Base-by-base conservation (phyloP, 2,329 filamentous ascomycete genomes). In the Dothiorella sarmentorum region DNA sequence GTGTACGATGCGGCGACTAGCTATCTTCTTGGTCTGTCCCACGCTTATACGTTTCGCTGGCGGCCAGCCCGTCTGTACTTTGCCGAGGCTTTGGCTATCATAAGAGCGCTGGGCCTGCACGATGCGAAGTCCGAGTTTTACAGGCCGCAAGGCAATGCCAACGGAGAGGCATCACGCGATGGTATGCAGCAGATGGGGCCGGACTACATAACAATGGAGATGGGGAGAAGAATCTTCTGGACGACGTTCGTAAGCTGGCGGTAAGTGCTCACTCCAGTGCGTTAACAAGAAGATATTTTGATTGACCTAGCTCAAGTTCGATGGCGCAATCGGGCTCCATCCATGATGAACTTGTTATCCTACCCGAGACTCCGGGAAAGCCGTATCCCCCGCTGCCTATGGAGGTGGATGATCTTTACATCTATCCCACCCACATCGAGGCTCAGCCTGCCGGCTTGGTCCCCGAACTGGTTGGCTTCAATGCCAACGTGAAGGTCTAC, bases 371-470 rank as follows among this genome's bases (percentile, higher is more conserved):
- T 0, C 84, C 85, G 0, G 85, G 82, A 24, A 84, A 90, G 42
- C 87, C 85, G 4, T 91, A 94, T 64, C 91, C 91, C 3, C 87
- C 89, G 7, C 79, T 91, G 11, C 91, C 91, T 0, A 77, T 87
- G 18, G 91, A 95, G 66, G 85, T 95, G 1, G 91, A 96, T 64
- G 91, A 96, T 71, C 85, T 88, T 59, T 92, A 85, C 67, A 89
- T 96, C 60, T 86, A 86, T 60, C 78, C 86, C 1, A 83, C 85
- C 22, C 84, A 89, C 62, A 84, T 93, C 53, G 82, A 87, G 29
- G 78, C 82, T 7, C 91, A 93, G 66, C 87, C 88, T 2, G 75
- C 84, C 17, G 85, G 84, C 4, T 78, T 82, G 1, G 76, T 92
- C 1, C 89, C 91, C 0, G 80, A 88, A 35, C 76, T 96, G 44